A percentile compares a stretch with the other conserved stretches of the same genome.
Conservation (phyloP, 768 basidiomycete species). For the Lenzites betulinus region DNA sequence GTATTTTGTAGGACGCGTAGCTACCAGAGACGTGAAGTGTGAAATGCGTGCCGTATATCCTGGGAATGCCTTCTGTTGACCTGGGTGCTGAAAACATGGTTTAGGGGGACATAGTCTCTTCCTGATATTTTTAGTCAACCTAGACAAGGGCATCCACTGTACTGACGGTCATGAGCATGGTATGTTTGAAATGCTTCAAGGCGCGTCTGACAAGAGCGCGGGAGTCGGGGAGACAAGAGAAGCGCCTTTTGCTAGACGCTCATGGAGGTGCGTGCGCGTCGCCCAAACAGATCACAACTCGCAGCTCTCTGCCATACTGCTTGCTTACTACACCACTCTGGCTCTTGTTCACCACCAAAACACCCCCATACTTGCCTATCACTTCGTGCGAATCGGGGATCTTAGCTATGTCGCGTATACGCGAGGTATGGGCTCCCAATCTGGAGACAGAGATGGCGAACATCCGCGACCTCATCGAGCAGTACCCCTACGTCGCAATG, state of each 20-base stretch:
- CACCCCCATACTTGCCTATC: background rate
- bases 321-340: constrained; percentile 7
- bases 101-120: too few relatives aligned
- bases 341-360: background rate
- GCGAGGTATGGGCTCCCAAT: constrained; percentile 94
- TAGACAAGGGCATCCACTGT: too few relatives aligned
- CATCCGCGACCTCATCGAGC: constrained; percentile 84
- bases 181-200: too few relatives aligned
- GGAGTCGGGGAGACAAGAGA: background rate
- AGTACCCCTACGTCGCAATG: constrained; percentile 95
- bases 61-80: too few relatives aligned
- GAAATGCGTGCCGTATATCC: too few relatives aligned
- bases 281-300: constrained; percentile 17
- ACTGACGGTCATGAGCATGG: too few relatives aligned
- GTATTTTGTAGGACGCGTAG: too few relatives aligned
- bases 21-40: too few relatives aligned
- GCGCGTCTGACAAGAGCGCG: background rate
- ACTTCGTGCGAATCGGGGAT: background rate
- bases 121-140: too few relatives aligned
- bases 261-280: background rate
- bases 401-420: constrained; percentile 71
- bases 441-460: constrained; percentile 90
- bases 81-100: too few relatives aligned
- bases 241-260: background rate
- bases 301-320: constrained; percentile 3